These are phyloP conservation scores for Alisma plantagoaquatica DNA, from an alignment of 106 monocot genomes.

Conservation along the genomic window DNA sequence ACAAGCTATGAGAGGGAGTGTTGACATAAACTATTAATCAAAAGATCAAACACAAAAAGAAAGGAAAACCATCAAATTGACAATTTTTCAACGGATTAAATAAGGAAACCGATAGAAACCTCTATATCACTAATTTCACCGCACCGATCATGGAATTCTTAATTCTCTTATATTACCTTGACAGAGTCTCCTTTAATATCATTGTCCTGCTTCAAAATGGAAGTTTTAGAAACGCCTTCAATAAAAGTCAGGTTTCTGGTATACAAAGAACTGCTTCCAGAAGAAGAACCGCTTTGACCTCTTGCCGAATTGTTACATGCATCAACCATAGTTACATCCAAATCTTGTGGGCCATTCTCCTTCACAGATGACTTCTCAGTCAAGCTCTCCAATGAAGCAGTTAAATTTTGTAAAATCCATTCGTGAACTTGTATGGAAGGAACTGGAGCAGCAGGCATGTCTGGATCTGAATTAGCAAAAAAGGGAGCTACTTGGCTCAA, in stretches of 20 bases:
- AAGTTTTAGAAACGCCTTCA: slow-evolving; percentile 85
- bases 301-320: slow-evolving; percentile 26
- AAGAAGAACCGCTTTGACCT: slow-evolving; percentile 20
- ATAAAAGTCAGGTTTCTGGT: slow-evolving; percentile 69
- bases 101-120: too few species aligned
- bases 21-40: too few species aligned
- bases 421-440: slow-evolving; percentile 66
- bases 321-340: slow-evolving; percentile 69
- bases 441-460: slow-evolving; percentile 70
- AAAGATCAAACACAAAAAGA: too few species aligned
- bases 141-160: too few species aligned
- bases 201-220: slow-evolving; percentile 54
- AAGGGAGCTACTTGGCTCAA: slow-evolving; percentile 69
- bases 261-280: slow-evolving; percentile 17
- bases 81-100: too few species aligned
- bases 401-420: slow-evolving; percentile 64
- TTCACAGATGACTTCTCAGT: slow-evolving; percentile 50
- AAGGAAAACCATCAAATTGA: too few species aligned
- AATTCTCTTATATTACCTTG: too few species aligned
- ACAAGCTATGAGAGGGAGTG: too few species aligned
- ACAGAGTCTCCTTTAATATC: slow-evolving; percentile 70
- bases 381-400: slow-evolving; percentile 49
- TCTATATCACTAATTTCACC: too few species aligned
- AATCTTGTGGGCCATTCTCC: slow-evolving; percentile 49
- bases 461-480: slow-evolving; percentile 87